Evolutionary conservation across 345 rosid genomes (phyloP).

Genomic region (Hevea brasiliensis): DNA sequence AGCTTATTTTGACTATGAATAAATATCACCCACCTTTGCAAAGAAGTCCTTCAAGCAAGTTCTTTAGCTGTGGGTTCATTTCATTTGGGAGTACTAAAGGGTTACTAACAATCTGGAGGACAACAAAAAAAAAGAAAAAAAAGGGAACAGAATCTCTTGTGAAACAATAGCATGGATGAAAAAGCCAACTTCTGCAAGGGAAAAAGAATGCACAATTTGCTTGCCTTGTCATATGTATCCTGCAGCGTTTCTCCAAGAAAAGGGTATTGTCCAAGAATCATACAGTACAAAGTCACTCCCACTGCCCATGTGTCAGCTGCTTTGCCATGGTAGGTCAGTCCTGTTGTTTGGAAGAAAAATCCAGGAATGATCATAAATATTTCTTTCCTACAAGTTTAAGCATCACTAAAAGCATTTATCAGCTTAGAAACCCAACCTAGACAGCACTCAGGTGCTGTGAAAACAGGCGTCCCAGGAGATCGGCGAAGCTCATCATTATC

Average conservation of each 20-base stretch:
- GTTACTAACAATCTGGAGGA: conserved; percentile 84
- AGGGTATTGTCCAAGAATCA: conserved; percentile 84
- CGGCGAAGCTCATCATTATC: conserved; percentile 93
- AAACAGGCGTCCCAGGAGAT: conserved; percentile 99
- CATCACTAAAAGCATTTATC: neutral
- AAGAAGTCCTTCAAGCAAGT: conserved; percentile 81
- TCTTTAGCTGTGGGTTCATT: conserved; percentile 65
- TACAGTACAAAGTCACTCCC: conserved; percentile 87
- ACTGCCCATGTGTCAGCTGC: conserved; percentile 98
- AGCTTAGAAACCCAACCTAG: conserved; percentile 50
- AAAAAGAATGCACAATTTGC: neutral
- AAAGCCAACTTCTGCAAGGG: neutral
- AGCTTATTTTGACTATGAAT: too few relatives aligned
- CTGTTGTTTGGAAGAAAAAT: conserved; percentile 43
- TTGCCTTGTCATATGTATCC: conserved; percentile 94
- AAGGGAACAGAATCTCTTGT: neutral
- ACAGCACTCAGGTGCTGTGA: conserved; percentile 99
- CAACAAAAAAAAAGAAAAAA: too few relatives aligned
- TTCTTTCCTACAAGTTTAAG: conserved; percentile 1
- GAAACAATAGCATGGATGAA: too few relatives aligned
- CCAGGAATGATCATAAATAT: conserved; percentile 5
- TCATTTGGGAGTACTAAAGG: conserved; percentile 63
- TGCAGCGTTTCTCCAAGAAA: conserved; percentile 94
- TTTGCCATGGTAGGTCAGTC: conserved; percentile 79
- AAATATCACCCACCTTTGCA: conserved; percentile 63